phyloP scores from a whole-genome alignment of 2,329 filamentous ascomycete species.

The Leptodontidium sp. region DNA sequence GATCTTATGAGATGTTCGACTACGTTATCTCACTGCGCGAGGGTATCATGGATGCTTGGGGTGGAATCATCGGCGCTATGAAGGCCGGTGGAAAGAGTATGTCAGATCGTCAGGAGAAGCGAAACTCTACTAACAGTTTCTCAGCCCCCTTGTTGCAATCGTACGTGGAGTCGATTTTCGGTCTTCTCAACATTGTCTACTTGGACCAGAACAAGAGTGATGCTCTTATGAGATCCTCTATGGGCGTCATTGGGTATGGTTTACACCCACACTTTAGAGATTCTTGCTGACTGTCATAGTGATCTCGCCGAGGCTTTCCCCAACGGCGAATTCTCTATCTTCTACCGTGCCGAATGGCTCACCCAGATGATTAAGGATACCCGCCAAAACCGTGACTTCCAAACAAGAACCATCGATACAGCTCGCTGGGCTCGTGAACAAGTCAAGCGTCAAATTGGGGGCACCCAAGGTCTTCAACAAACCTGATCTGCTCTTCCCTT shows the following conservation, averaged over 20 bases:
- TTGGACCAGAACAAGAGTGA: constrained; percentile 90
- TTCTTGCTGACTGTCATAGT: constrained; percentile 55
- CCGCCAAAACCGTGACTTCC: constrained; percentile 87
- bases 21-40: constrained; percentile 95
- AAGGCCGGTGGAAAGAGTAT: constrained; percentile 80
- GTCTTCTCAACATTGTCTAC: constrained; percentile 81
- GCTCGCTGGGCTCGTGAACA: constrained; percentile 97
- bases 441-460: constrained; percentile 86
- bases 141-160: constrained; percentile 75
- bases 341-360: constrained; percentile 92
- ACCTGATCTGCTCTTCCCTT: constrained; percentile 40
- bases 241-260: constrained; percentile 94
- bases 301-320: constrained; percentile 95
- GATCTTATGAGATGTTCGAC: constrained; percentile 94
- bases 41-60: constrained; percentile 99
- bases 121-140: constrained; percentile 43
- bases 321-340: constrained; percentile 82
- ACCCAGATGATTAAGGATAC: constrained; percentile 91
- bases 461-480: constrained; percentile 49
- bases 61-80: constrained; percentile 94
- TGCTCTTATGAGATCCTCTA: constrained; percentile 87
- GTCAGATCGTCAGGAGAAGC: constrained; percentile 43
- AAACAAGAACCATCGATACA: constrained; percentile 86
- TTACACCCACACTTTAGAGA: constrained; percentile 3
- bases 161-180: constrained; percentile 86